Evolutionary conservation across 768 basidiomycete genomes (phyloP).

Genomic region (Russula ochroleuca): DNA sequence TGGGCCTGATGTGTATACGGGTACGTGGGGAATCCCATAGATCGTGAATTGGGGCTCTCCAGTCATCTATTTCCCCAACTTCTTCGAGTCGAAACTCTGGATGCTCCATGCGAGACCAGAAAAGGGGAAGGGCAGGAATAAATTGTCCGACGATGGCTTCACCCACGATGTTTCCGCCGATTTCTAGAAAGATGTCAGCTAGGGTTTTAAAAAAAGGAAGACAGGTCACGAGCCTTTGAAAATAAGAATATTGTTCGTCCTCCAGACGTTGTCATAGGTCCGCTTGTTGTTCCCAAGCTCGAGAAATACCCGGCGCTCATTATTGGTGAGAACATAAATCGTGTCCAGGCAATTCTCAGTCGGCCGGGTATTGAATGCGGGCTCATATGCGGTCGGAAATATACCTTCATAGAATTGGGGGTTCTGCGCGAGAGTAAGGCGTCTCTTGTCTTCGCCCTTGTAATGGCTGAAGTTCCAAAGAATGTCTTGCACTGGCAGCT

Average conservation of each 20-base stretch:
- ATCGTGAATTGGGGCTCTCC: background rate
- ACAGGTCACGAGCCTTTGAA: background rate
- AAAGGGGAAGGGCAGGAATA: background rate
- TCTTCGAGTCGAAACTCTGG: too few species aligned
- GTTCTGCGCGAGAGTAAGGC: conserved; percentile 6
- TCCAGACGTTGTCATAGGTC: conserved; percentile 6
- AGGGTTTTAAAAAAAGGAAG: background rate
- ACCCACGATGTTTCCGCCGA: too few species aligned
- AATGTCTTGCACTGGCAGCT: background rate
- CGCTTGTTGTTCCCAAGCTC: background rate
- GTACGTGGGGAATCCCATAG: background rate
- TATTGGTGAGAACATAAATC: conserved; percentile 7
- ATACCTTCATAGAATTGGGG: conserved; percentile 1
- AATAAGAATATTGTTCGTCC: background rate
- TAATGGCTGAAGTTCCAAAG: conserved; percentile 8
- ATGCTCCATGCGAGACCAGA: background rate
- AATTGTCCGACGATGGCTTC: background rate
- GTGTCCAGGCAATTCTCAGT: background rate
- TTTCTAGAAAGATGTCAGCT: background rate
- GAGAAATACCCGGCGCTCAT: background rate
- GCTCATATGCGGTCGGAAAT: background rate
- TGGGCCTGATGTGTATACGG: background rate
- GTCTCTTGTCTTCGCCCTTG: background rate
- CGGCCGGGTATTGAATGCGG: background rate
- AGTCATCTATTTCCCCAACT: background rate